Base-by-base conservation (phyloP, 306 rosid species). In the Lagenaria siceraria region DNA sequence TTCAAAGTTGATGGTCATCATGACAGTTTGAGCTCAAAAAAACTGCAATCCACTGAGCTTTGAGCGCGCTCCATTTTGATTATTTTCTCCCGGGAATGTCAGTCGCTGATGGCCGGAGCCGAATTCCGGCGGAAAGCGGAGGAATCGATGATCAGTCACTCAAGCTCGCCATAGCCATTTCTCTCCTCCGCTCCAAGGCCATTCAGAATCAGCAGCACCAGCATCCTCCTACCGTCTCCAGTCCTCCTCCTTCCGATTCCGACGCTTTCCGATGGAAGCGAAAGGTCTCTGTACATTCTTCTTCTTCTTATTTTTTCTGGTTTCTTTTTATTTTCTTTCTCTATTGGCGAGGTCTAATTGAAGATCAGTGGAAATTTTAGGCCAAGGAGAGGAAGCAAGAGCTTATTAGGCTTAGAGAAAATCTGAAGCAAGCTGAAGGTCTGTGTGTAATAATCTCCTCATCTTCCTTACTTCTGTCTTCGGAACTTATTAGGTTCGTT, bases 321-420 rank as follows among this genome's bases (percentile, higher is more conserved):
- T 22, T 48, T 40, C 12, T 36, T 55, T 14, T n/a, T 54, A n/a
- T 78, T 78, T 62, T 62, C 53, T 59, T 22, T 25, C 43, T 19
- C 25, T 60, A 8, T 48, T 38, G 43, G 27, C 6, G 10, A 46
- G 31, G 52, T 64, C 56, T 83, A 29, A 77, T 58, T n/a, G 64
- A 51, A 29, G 49, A 79, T 59, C 40, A 4, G 58, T 59, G 56
- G 29, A 51, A 42, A 79, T 62, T 81, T 77, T 81, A 92, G 99
- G 96, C 99, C 0, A 95, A 89, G 87, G 97, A 89, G 83, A 81
- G 99, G 54, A 95, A 95, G 88, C 96, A 85, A 85, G 96, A 89
- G 86, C 78, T 95, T 55, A 65, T 87, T 29, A 86, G 86, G 71
- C 97, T 95, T 79, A 85, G 83, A 84, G 91, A 88, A 88, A 90